These are phyloP conservation scores for Nigrospora oryzae DNA, from an alignment of 2,329 filamentous ascomycete genomes.

Conservation along the genomic window DNA sequence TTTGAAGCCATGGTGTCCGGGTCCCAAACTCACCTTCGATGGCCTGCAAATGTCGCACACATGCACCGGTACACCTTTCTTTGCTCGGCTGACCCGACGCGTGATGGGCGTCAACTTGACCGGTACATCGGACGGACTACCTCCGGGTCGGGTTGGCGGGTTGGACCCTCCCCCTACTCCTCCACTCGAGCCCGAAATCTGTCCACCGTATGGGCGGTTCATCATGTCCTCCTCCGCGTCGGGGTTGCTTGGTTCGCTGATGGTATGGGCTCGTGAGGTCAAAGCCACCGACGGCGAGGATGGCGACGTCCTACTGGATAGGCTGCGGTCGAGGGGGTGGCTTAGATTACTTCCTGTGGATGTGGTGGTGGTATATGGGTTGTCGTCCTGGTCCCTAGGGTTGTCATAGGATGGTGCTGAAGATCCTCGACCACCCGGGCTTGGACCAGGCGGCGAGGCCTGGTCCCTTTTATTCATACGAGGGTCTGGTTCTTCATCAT, in stretches of 20 bases:
- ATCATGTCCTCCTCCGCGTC: conserved; percentile 35
- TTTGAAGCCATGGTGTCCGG: background rate
- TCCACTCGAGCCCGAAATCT: conserved; percentile 23
- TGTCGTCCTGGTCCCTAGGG: conserved; percentile 23
- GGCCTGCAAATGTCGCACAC: conserved; percentile 42
- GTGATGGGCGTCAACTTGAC: conserved; percentile 49
- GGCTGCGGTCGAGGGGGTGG: too few species aligned
- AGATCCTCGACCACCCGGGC: conserved; percentile 23
- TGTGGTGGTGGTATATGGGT: conserved; percentile 19
- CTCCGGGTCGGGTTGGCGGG: conserved; percentile 32
- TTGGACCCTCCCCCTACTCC: conserved; percentile 18
- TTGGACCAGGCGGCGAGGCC: conserved; percentile 26
- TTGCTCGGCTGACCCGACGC: conserved; percentile 46
- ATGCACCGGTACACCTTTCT: conserved; percentile 52
- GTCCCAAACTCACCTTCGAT: conserved; percentile 33
- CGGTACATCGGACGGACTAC: conserved; percentile 25
- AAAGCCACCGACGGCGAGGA: too few species aligned
- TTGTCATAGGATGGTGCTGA: conserved; percentile 31
- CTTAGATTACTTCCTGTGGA: conserved; percentile 12
- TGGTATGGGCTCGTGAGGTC: conserved; percentile 5
- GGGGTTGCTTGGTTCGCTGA: conserved; percentile 31
- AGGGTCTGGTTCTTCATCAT: conserved; percentile 36
- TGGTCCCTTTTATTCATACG: conserved; percentile 36
- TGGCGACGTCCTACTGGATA: too few species aligned
- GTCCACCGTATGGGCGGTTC: conserved; percentile 28